Percentiles rank a stretch among this genome's conserved stretches.
Conservation (phyloP, 495 filamentous ascomycete species). For the Endocarpon pusillum region DNA sequence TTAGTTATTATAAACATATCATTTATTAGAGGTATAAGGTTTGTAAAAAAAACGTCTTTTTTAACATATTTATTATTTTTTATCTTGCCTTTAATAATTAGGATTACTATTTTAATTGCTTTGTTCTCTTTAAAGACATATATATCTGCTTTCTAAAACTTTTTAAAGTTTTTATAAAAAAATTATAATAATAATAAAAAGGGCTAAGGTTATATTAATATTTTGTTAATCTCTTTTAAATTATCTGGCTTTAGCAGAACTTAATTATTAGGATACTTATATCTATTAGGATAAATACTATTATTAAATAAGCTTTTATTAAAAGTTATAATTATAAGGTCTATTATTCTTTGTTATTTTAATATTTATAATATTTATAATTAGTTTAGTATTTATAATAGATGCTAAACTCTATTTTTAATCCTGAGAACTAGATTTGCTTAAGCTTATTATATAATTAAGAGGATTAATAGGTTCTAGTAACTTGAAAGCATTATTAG, state of each 20-base stretch:
- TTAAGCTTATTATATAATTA: slow-evolving; percentile 8
- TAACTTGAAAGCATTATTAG: slow-evolving; percentile 7
- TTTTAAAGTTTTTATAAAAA: slow-evolving; percentile 5
- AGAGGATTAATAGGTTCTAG: slow-evolving; percentile 7
- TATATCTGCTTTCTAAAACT: slow-evolving; percentile 9
- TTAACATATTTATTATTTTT: slow-evolving; percentile 5
- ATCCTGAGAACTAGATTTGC: slow-evolving; percentile 4
- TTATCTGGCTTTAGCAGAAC: slow-evolving; percentile 6
- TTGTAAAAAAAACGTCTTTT: slow-evolving; percentile 15
- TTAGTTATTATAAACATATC: slow-evolving; percentile 6
- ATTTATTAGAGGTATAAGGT: slow-evolving; percentile 18
- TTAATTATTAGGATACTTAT: slow-evolving; percentile 2
- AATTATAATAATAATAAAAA: slow-evolving; percentile 18
- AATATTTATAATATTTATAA: slow-evolving; percentile 7
- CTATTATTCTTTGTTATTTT: slow-evolving; percentile 6
- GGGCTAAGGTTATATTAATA: slow-evolving; percentile 7
- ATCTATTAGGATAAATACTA: slow-evolving; percentile 5
- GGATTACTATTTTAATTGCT: slow-evolving; percentile 15
- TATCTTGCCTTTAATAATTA: slow-evolving; percentile 18
- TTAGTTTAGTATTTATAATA: slow-evolving; percentile 3
- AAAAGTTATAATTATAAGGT: background rate
- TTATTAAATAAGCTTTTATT: slow-evolving; percentile 5
- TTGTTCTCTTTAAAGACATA: slow-evolving; percentile 16
- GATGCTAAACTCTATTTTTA: slow-evolving; percentile 4
- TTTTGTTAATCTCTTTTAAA: slow-evolving; percentile 5